These are phyloP conservation scores for Dictyostelium brefeldianum DNA, from an alignment of 78 protist species.

Conservation along the genomic window DNA sequence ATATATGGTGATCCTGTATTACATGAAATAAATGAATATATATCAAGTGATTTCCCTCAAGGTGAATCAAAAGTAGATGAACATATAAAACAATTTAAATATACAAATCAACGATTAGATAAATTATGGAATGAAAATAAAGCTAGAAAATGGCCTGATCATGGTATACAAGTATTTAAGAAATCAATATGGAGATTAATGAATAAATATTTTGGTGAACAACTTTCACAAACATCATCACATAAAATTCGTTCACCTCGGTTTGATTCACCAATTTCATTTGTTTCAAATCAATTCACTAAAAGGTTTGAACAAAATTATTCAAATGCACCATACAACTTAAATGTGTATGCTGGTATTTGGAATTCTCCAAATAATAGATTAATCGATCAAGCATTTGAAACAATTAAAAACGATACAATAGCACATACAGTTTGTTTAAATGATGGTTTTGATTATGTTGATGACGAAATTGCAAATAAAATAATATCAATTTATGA, in stretches of 20 bases:
- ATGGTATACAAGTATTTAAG: conserved; percentile 18
- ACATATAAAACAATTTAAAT: background rate
- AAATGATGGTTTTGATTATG: conserved; percentile 34
- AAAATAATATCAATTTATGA: too few species aligned
- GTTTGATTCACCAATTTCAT: background rate
- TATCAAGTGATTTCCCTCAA: background rate
- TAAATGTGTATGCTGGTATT: background rate
- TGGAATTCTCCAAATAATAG: background rate
- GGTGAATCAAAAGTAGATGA: background rate
- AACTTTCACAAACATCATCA: background rate
- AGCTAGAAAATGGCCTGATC: background rate
- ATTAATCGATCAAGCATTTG: background rate
- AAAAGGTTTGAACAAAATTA: background rate
- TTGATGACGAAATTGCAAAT: background rate
- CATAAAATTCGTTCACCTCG: background rate
- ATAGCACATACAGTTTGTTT: conserved; percentile 49
- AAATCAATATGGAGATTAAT: background rate
- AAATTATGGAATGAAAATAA: background rate
- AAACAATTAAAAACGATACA: background rate
- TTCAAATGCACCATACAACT: background rate
- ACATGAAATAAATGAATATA: background rate
- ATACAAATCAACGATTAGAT: background rate
- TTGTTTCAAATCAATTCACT: background rate
- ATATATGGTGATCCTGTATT: background rate
- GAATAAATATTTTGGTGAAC: background rate